Conservation (phyloP, 140 eudicot genomes). For the Erigeron philadelphicus region DNA sequence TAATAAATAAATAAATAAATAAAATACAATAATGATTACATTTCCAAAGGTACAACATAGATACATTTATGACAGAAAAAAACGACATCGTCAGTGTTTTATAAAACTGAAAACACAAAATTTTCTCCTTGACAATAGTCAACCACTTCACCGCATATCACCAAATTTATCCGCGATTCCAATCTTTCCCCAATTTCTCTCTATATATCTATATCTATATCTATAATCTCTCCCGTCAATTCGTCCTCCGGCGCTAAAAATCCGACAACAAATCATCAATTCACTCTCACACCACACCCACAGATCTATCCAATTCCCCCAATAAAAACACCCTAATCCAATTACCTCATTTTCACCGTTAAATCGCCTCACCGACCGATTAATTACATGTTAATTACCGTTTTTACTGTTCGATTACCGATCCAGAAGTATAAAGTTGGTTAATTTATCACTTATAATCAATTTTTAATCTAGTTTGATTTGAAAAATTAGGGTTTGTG, state of each 20-base stretch:
- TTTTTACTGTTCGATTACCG: constrained; percentile 26
- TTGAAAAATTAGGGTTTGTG: constrained; percentile 32
- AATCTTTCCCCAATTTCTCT: constrained; percentile 23
- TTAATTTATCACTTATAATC: constrained; percentile 13
- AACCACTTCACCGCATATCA: constrained; percentile 16
- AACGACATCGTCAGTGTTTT: constrained; percentile 20
- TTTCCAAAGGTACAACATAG: too few relatives aligned
- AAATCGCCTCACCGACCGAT: neutral
- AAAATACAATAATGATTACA: too few relatives aligned
- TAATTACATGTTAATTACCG: neutral
- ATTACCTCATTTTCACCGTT: neutral
- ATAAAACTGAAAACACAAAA: neutral
- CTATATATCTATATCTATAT: constrained; percentile 1
- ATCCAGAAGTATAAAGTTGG: constrained; percentile 16
- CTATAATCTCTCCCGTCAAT: constrained; percentile 23
- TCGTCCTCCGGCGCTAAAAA: constrained; percentile 26
- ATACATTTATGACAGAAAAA: neutral
- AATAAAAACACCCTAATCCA: constrained; percentile 32
- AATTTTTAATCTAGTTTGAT: neutral
- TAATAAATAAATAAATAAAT: too few relatives aligned
- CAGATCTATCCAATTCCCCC: constrained; percentile 21
- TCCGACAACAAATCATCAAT: constrained; percentile 28
- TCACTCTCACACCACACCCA: constrained; percentile 4
- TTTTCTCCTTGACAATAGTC: constrained; percentile 22
- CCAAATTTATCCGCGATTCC: constrained; percentile 1